These are phyloP conservation scores for Medicago ruthenica DNA, from an alignment of 306 rosid genomes.

Conservation along the genomic window DNA sequence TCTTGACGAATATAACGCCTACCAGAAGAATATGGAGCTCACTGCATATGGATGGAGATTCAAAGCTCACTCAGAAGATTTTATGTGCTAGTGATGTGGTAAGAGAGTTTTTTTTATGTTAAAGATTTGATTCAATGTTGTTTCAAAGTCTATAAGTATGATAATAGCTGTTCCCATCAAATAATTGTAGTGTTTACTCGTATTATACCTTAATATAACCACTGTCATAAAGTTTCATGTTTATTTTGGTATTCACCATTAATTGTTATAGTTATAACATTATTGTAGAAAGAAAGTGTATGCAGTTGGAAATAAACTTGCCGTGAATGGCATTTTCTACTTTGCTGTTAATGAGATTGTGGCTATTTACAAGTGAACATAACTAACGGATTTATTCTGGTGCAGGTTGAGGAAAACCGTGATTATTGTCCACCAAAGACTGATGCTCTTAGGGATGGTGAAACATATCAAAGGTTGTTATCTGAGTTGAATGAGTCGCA, in stretches of 20 bases:
- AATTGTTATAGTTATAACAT: not conserved
- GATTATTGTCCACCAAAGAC: slow-evolving; percentile 22
- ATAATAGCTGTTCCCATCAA: too few relatives aligned
- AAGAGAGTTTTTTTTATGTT: slow-evolving; percentile 36
- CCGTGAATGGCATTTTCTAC: not conserved
- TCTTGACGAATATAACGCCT: slow-evolving; percentile 56
- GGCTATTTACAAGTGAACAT: not conserved
- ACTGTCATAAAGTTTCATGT: too few relatives aligned
- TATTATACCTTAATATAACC: too few relatives aligned
- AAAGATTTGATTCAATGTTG: not conserved
- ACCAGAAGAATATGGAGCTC: slow-evolving; percentile 63
- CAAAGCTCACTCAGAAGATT: slow-evolving; percentile 45
- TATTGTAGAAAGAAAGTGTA: not conserved
- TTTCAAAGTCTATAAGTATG: too few relatives aligned
- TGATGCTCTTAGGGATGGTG: slow-evolving; percentile 6
- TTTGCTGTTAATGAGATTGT: slow-evolving; percentile 14
- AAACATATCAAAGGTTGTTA: slow-evolving; percentile 5
- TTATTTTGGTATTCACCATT: not conserved
- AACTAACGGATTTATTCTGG: slow-evolving; percentile 1
- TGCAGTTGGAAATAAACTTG: not conserved
- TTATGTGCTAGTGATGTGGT: slow-evolving; percentile 53
- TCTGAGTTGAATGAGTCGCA: slow-evolving; percentile 66
- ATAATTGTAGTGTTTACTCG: not conserved
- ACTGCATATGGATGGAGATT: slow-evolving; percentile 49
- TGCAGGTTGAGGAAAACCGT: slow-evolving; percentile 52